Evolutionary conservation across 148 eudicot species (phyloP), one percentile per base, ranked within the genome.

Genomic region (Camellia granthamiana): DNA sequence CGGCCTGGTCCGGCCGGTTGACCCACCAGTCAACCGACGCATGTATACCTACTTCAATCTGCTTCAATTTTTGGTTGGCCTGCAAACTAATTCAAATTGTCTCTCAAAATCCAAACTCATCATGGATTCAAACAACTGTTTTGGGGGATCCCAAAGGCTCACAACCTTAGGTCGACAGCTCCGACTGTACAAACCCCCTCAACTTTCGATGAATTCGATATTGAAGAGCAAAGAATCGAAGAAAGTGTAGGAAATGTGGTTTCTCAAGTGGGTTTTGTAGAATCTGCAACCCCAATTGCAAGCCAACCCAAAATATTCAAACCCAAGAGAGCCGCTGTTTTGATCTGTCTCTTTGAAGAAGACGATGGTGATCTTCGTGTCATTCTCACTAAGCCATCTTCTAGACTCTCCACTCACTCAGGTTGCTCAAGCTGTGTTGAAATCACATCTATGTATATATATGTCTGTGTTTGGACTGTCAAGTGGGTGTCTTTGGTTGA

Each of bases 381-480:
- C 10, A 90, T 94, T 84, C 93, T 92, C 69, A 94, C 98, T 43
- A 92, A 87, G 77, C 80, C 95, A 14, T 92, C 97, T 79, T 92
- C 95, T 6, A 85, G 47, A 30, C 38, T 30, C 38, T 30, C 38
- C 0, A 30, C 38, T 30, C 30, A 30, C 38, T 30, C 38, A 1
- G 1, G 38, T 30, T 30, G 68, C 86, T 94, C 52, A 2, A 49
- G 4, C 16, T 2, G 7, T 5, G 23, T n/a, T 14, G n/a, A 6
- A 68, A 3, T 51, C 23, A 51, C 38, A 12, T 72, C 30, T 73
- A 73, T 15, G 51, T 23, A 41, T 74, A 14, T 43, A 30, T 30
- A 0, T 30, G 1, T 30, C 0, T 30, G 38, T 30, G 38, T 30
- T 30, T 30, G 38, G 1, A 30, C 1, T 30, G 1, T 30, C 38